These are phyloP conservation scores for Zea mays DNA, from an alignment of 176 grass and related monocot species.

Conservation along the genomic window DNA sequence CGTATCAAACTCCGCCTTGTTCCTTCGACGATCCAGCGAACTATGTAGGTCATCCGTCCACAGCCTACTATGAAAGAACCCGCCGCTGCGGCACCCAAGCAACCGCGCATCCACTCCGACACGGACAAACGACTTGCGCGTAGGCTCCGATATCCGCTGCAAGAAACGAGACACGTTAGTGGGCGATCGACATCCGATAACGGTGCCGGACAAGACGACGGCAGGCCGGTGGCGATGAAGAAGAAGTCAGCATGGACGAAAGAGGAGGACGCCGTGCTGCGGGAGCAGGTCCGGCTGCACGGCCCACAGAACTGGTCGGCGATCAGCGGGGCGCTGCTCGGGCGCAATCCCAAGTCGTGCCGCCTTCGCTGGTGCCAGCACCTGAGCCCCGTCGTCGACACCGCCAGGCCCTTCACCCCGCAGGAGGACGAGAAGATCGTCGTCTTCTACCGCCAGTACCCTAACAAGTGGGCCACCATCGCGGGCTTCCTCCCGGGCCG, in stretches of 20 bases:
- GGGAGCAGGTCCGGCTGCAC: constrained; percentile 43
- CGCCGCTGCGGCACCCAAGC: too few species aligned
- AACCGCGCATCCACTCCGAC: background rate
- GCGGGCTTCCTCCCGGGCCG: constrained; percentile 68
- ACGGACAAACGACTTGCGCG: background rate
- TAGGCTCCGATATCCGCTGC: background rate
- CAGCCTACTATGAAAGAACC: background rate
- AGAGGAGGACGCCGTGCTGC: constrained; percentile 53
- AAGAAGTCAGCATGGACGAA: constrained; percentile 64
- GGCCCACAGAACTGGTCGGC: constrained; percentile 56
- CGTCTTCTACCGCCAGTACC: constrained; percentile 19
- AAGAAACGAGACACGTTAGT: background rate
- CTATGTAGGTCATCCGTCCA: background rate
- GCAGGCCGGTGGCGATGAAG: background rate
- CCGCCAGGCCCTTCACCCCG: constrained; percentile 40
- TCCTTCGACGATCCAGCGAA: background rate
- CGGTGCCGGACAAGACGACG: background rate
- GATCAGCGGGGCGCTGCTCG: constrained; percentile 45
- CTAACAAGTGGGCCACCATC: constrained; percentile 86
- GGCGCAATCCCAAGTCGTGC: constrained; percentile 65
- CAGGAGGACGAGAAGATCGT: constrained; percentile 53
- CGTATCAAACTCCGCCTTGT: background rate
- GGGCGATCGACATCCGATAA: background rate
- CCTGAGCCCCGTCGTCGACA: constrained; percentile 46
- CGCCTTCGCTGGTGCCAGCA: constrained; percentile 77